Conservation (phyloP, 345 rosid species). For the Noccaea bulbosa region DNA sequence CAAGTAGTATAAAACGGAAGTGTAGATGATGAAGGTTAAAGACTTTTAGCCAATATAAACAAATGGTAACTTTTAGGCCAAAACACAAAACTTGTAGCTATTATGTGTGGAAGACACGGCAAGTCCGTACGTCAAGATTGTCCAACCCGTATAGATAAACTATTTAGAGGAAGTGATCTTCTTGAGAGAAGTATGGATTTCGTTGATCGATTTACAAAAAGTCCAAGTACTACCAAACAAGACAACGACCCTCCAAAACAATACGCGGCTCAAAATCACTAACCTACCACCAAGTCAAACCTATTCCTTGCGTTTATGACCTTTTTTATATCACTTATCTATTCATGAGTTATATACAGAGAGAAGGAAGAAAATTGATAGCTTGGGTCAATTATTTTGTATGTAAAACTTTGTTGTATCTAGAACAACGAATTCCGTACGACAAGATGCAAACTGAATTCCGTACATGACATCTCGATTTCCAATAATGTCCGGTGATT, state of each 20-base stretch:
- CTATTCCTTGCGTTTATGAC: conserved; percentile 22
- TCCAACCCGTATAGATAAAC: conserved; percentile 16
- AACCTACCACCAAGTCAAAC: conserved; percentile 37
- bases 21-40: not conserved
- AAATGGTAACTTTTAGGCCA: conserved; percentile 23
- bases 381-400: conserved; percentile 13
- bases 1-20: not conserved
- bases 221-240: conserved; percentile 40
- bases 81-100: not conserved
- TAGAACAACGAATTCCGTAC: conserved; percentile 23
- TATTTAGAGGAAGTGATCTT: conserved; percentile 10
- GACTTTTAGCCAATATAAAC: not conserved
- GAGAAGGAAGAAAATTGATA: not conserved
- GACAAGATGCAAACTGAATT: not conserved
- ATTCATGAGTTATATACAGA: conserved; percentile 9
- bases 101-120: conserved; percentile 22
- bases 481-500: not conserved
- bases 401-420: not conserved
- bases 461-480: not conserved
- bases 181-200: conserved; percentile 18
- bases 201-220: conserved; percentile 8
- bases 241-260: conserved; percentile 29
- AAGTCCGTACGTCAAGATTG: conserved; percentile 42
- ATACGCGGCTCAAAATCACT: conserved; percentile 25
- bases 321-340: conserved; percentile 1